Conservation (phyloP, 805 yeast species). For the Nakazawaea siamensis region DNA sequence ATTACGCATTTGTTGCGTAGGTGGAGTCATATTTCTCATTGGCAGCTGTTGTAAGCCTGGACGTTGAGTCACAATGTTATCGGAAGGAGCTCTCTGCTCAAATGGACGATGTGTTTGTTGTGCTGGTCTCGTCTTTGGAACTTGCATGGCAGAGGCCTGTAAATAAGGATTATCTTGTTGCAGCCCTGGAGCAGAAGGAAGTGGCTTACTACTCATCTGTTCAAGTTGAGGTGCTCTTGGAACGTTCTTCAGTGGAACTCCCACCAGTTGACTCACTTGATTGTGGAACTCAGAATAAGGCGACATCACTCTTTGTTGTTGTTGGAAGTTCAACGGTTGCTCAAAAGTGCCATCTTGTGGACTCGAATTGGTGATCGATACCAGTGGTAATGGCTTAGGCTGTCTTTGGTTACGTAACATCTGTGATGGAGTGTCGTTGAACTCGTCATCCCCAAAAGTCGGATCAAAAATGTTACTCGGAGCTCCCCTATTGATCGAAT, state of each 20-base stretch:
- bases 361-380: constrained; percentile 1
- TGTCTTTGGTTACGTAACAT: not conserved
- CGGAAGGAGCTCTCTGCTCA: constrained; percentile 17
- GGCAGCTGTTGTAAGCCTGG: constrained; percentile 2
- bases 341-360: constrained; percentile 7
- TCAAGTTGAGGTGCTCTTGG: not conserved
- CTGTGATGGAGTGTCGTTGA: constrained; percentile 3
- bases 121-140: not conserved
- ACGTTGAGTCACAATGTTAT: constrained; percentile 17
- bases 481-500: not conserved
- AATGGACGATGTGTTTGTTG: constrained; percentile 2
- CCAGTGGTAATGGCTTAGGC: not conserved
- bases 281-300: constrained; percentile 27
- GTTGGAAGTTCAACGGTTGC: constrained; percentile 16
- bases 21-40: constrained; percentile 1
- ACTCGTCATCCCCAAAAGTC: constrained; percentile 10
- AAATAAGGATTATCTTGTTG: not conserved
- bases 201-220: not conserved
- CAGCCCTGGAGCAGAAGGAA: not conserved
- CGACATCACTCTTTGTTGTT: constrained; percentile 21
- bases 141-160: not conserved
- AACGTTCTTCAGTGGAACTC: too few relatives aligned
- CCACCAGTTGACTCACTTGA: constrained; percentile 20
- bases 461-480: constrained; percentile 11
- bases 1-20: too few relatives aligned